phyloP scores from a whole-genome alignment of 805 yeast genomes.

The Lipomyces starkeyi region DNA sequence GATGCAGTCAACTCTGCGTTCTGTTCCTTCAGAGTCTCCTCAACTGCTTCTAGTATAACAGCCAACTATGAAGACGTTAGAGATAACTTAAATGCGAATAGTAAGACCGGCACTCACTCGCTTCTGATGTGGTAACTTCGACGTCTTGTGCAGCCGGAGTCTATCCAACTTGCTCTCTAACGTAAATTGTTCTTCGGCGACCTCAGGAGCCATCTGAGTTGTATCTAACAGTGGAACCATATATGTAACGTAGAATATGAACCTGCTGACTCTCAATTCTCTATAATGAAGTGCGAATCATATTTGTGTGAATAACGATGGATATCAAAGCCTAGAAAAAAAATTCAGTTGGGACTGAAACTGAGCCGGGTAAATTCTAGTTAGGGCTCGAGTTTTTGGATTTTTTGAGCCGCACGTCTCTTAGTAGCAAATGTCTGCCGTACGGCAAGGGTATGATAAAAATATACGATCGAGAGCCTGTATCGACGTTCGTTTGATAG shows the following conservation, averaged over 20 bases:
- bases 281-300: neutral
- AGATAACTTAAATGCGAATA: neutral
- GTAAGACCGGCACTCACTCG: slow-evolving; percentile 49
- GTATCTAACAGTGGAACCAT: neutral
- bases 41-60: slow-evolving; percentile 83
- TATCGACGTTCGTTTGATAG: too few species aligned
- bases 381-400: slow-evolving; percentile 24
- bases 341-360: neutral
- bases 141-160: slow-evolving; percentile 71
- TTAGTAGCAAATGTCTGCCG: too few species aligned
- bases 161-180: slow-evolving; percentile 68
- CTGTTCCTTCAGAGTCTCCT: slow-evolving; percentile 79
- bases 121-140: slow-evolving; percentile 87
- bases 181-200: slow-evolving; percentile 18
- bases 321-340: slow-evolving; percentile 8
- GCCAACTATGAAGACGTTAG: slow-evolving; percentile 44
- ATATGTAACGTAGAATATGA: neutral
- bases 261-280: neutral
- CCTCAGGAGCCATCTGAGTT: neutral
- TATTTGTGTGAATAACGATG: slow-evolving; percentile 5
- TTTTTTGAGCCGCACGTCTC: neutral
- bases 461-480: neutral
- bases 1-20: slow-evolving; percentile 66
- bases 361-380: neutral
- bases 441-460: too few species aligned